Base-by-base conservation (phyloP, 163 green algal species). In the Picocystis sp. region DNA sequence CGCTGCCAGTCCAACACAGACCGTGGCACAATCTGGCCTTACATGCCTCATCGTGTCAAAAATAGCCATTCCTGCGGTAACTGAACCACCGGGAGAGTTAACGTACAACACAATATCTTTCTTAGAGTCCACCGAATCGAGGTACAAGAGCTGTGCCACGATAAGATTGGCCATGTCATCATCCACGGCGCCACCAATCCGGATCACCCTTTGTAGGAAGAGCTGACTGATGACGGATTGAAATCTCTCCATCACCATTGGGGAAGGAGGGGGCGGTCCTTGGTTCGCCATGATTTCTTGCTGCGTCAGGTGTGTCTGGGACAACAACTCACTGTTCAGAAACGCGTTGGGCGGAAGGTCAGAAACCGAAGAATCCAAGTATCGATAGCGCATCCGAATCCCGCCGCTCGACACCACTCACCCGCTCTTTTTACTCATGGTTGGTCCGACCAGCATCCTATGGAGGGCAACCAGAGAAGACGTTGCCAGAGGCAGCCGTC, bases 21-120 rank as follows among this genome's bases (percentile, higher is more conserved):
- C 82, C 12, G 91, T 99, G 64, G 66, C 83, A 6, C 96, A 83
- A 64, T 97, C 76, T 24, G 89, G 82, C 15, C 88, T 73, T 55
- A 99, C 78, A 73, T 99, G 84, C 48, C 87, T 74, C 91, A 99
- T 99, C 1, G 91, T 98, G 77, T 99, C 91, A 76, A 98, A 98
- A 29, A 99, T 83, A 2, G 89, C 91, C 90, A 99, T 98, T 58
- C 89, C 89, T 89, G 72, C 33, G 23, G 12, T 38, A 21, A 62
- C 23, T 55, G 19, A 22, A 25, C 17, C 51, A 52, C 51, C 24
- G 15, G 90, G 90, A 2, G 76, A 91, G 78, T 99, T 99, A 59
- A 97, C 69, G 67, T 99, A 99, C 66, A 97, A 87, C 29, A 81
- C 92, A 65, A 99, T 84, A 67, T 99, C 90, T 58, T 76, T 75